Percentiles rank a stretch among this genome's conserved stretches.
Evolutionary conservation across 768 basidiomycete species (phyloP).

Genomic region (Xerocomellus intermedius): DNA sequence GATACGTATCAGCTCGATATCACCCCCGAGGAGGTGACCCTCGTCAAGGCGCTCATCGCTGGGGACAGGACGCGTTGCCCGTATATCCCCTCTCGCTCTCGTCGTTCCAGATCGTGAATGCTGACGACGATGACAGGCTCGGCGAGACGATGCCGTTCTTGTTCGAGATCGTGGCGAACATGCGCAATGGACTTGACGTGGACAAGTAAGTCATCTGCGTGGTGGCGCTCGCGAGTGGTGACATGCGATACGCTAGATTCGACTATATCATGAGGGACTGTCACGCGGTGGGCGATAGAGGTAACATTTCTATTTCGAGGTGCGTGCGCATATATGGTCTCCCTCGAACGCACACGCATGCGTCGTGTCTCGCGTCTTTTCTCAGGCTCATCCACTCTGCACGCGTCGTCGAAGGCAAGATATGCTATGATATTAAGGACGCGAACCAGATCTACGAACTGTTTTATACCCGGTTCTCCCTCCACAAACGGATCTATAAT

Average conservation of each 20-base stretch:
- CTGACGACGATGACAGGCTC: constrained; percentile 11
- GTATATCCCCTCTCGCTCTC: constrained; percentile 37
- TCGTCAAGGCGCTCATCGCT: constrained; percentile 78
- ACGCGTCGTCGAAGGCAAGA: constrained; percentile 69
- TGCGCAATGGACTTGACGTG: constrained; percentile 79
- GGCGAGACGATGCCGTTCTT: constrained; percentile 64
- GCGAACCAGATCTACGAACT: constrained; percentile 74
- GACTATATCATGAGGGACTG: constrained; percentile 82
- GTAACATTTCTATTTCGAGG: constrained; percentile 51
- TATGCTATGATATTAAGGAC: constrained; percentile 83
- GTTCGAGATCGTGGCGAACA: constrained; percentile 85
- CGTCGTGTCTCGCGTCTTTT: not conserved
- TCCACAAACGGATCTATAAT: constrained; percentile 83
- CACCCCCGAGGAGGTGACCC: constrained; percentile 44
- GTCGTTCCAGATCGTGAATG: not conserved
- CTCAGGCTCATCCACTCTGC: constrained; percentile 69
- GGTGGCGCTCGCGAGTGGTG: not conserved
- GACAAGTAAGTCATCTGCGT: constrained; percentile 56
- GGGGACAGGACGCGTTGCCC: constrained; percentile 53
- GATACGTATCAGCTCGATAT: constrained; percentile 53
- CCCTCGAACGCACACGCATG: not conserved
- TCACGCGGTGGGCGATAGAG: constrained; percentile 64
- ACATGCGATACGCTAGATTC: constrained; percentile 44
- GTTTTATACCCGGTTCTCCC: constrained; percentile 67
- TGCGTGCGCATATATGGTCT: constrained; percentile 12